These are phyloP conservation scores for Eucalyptus dawsonii DNA, from an alignment of 345 rosid genomes.

Conservation along the genomic window DNA sequence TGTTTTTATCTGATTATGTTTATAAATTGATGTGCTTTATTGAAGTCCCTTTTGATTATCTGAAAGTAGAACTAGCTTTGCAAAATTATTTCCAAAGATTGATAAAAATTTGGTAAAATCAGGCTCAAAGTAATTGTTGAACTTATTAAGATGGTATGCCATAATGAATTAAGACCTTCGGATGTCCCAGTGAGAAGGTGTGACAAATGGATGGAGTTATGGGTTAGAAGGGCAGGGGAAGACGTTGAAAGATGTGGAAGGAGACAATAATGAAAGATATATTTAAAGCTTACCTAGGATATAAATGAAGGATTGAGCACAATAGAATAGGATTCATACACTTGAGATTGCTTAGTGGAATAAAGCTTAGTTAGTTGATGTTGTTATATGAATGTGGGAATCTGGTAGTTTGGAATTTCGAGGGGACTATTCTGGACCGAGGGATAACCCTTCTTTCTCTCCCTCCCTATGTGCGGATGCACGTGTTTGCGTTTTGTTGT, in stretches of 20 bases:
- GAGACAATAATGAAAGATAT: background rate
- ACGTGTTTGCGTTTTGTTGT: background rate
- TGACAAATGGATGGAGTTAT: background rate
- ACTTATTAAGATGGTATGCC: background rate
- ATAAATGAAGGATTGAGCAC: background rate
- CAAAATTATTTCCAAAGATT: background rate
- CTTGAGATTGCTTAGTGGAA: background rate
- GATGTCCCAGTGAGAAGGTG: background rate
- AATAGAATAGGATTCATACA: background rate
- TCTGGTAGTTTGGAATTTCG: background rate
- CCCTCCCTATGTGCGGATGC: background rate
- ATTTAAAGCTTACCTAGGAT: background rate
- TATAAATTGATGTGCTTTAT: background rate
- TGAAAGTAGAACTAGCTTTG: background rate
- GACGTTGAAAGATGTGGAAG: background rate
- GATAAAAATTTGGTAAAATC: background rate
- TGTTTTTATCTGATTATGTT: background rate
- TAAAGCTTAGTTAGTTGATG: background rate
- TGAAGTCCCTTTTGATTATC: background rate
- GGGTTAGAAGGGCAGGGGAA: background rate
- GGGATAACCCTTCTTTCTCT: background rate
- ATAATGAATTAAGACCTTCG: background rate
- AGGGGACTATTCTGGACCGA: background rate
- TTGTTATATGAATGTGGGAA: background rate
- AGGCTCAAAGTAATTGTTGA: background rate